Evolutionary conservation across 1,284 basidiomycete species (phyloP).

Genomic region (Vanrija pseudolonga): DNA sequence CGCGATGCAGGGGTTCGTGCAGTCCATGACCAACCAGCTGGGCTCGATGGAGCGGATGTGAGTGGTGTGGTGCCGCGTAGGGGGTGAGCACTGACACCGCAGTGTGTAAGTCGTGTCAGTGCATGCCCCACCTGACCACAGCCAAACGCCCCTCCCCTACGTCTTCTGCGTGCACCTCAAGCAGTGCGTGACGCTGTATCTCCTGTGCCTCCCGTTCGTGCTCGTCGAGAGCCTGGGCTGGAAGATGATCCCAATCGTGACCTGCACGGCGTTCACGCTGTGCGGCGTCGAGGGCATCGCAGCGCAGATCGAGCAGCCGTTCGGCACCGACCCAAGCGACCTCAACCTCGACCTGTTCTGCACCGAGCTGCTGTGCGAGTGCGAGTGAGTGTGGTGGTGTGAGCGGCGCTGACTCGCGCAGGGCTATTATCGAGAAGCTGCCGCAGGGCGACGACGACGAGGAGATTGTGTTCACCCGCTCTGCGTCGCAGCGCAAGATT

Average conservation of each 20-base stretch:
- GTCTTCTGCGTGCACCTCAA: constrained; percentile 75
- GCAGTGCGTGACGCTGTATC: constrained; percentile 84
- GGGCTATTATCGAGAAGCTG: constrained; percentile 70
- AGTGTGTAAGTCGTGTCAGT: constrained; percentile 10
- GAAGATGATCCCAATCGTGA: constrained; percentile 76
- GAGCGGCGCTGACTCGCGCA: constrained; percentile 38
- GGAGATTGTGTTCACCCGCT: constrained; percentile 17
- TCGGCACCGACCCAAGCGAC: constrained; percentile 45
- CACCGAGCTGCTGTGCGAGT: constrained; percentile 75
- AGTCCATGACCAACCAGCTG: constrained; percentile 75
- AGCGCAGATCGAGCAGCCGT: constrained; percentile 84
- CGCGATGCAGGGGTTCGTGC: constrained; percentile 62
- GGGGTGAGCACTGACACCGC: neutral
- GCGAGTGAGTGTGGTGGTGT: constrained; percentile 58
- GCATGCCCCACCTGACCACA: neutral
- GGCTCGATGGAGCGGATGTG: constrained; percentile 75
- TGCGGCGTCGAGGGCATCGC: constrained; percentile 74
- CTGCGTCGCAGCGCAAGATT: constrained; percentile 1
- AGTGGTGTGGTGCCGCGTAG: constrained; percentile 9
- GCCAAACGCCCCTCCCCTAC: constrained; percentile 45
- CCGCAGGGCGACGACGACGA: constrained; percentile 60
- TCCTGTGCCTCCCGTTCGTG: constrained; percentile 79
- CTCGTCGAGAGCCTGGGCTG: constrained; percentile 63
- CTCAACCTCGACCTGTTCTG: constrained; percentile 67
- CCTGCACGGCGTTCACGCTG: constrained; percentile 75